These are phyloP conservation scores for Sarocladium kiliense DNA, from an alignment of 2,329 filamentous ascomycete genomes.

Conservation along the genomic window DNA sequence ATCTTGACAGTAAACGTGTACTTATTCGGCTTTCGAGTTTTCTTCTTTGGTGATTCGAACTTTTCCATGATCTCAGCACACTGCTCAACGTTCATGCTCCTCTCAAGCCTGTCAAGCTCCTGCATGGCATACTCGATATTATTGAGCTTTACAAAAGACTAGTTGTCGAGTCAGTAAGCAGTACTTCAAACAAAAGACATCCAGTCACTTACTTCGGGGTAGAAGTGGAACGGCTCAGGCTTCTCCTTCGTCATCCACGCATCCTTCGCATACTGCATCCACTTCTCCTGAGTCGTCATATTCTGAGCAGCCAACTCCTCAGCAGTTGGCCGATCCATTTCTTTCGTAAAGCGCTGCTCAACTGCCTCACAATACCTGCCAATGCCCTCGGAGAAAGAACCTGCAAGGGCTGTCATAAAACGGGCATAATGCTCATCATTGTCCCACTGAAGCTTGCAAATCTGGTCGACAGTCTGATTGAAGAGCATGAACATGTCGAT, in stretches of 20 bases:
- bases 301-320: constrained; percentile 75
- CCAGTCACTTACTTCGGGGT: constrained; percentile 76
- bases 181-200: too few species aligned
- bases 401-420: constrained; percentile 92
- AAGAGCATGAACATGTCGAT: constrained; percentile 93
- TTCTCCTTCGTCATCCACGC: constrained; percentile 89
- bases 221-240: constrained; percentile 95
- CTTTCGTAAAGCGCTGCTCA: constrained; percentile 76
- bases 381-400: constrained; percentile 76
- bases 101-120: constrained; percentile 86
- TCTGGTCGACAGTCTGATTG: constrained; percentile 83
- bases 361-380: constrained; percentile 87
- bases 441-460: constrained; percentile 83
- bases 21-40: constrained; percentile 66
- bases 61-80: constrained; percentile 78
- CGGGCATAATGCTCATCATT: constrained; percentile 91
- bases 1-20: constrained; percentile 99
- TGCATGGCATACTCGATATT: constrained; percentile 94
- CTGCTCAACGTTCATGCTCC: constrained; percentile 82
- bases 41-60: constrained; percentile 64
- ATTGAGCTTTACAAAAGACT: constrained; percentile 97
- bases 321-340: constrained; percentile 89
- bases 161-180: too few species aligned
- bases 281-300: constrained; percentile 85
- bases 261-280: constrained; percentile 89